phyloP scores from a whole-genome alignment of 2,329 filamentous ascomycete species.

The Xylariaceae sp. region DNA sequence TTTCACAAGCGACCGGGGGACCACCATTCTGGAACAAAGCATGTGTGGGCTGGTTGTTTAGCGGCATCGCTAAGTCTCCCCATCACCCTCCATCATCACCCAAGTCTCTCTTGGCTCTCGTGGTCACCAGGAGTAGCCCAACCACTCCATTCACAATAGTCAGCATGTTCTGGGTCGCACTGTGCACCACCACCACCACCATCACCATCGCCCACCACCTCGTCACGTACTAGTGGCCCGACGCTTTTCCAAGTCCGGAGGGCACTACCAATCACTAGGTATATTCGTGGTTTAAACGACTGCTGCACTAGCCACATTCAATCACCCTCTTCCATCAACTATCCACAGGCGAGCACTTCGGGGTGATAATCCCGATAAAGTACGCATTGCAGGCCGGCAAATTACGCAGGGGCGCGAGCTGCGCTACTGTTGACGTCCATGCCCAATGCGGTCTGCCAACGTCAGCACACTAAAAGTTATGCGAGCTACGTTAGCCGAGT shows the following conservation, averaged over 20 bases:
- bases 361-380: conserved; percentile 14
- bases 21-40: conserved; percentile 18
- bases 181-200: conserved; percentile 12
- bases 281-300: not conserved
- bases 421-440: conserved; percentile 7
- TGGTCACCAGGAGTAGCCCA: not conserved
- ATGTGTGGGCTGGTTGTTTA: conserved; percentile 15
- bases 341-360: not conserved
- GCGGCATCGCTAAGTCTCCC: conserved; percentile 20
- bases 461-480: conserved; percentile 21
- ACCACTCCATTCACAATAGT: conserved; percentile 12
- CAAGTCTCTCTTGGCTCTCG: not conserved
- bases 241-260: conserved; percentile 16
- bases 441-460: conserved; percentile 13
- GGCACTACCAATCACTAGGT: conserved; percentile 14
- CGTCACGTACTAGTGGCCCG: conserved; percentile 22
- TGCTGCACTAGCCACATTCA: conserved; percentile 15
- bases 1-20: conserved; percentile 58
- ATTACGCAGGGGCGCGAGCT: conserved; percentile 11
- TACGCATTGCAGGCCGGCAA: conserved; percentile 2
- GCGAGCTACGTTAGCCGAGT: conserved; percentile 7
- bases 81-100: not conserved
- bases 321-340: not conserved
- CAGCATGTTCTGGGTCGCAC: conserved; percentile 15
- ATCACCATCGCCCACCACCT: conserved; percentile 1